A percentile compares a stretch with the other conserved stretches of the same genome.
Evolutionary conservation across 306 rosid species (phyloP).

Genomic region (Calophaca sinica): DNA sequence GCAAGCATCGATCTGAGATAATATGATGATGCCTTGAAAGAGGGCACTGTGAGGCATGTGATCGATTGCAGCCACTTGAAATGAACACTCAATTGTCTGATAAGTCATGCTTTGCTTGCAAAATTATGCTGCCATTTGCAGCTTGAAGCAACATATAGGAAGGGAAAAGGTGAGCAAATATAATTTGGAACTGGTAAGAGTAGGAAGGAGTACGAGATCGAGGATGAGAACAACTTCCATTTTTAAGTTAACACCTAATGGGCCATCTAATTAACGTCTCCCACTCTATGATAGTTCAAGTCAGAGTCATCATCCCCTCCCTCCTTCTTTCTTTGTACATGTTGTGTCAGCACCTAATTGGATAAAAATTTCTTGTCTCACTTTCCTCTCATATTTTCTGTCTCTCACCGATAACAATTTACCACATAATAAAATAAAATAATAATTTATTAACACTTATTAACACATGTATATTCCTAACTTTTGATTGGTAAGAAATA

Average conservation of each 20-base stretch:
- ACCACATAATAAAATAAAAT: too few relatives aligned
- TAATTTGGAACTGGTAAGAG: slow-evolving; percentile 51
- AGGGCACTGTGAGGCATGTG: slow-evolving; percentile 18
- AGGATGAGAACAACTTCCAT: slow-evolving; percentile 73
- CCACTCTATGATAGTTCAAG: slow-evolving; percentile 33
- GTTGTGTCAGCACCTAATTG: slow-evolving; percentile 40
- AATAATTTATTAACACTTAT: too few relatives aligned
- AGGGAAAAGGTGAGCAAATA: slow-evolving; percentile 50
- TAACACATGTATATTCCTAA: too few relatives aligned
- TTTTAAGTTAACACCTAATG: slow-evolving; percentile 46
- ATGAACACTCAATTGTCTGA: slow-evolving; percentile 45
- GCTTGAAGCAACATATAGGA: slow-evolving; percentile 56
- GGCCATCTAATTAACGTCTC: slow-evolving; percentile 48
- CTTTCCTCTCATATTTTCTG: too few relatives aligned
- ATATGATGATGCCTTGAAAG: slow-evolving; percentile 28
- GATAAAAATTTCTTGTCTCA: too few relatives aligned
- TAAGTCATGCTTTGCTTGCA: slow-evolving; percentile 61
- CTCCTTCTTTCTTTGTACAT: slow-evolving; percentile 31
- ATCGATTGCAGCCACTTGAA: slow-evolving; percentile 41
- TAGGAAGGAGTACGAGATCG: slow-evolving; percentile 52
- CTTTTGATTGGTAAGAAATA: too few relatives aligned
- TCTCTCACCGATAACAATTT: too few relatives aligned
- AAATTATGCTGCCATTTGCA: slow-evolving; percentile 52
- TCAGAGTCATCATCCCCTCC: slow-evolving; percentile 27
- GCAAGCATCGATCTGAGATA: neutral